Conservation (phyloP, 2,329 filamentous ascomycete species). For the Dothistroma pini region DNA sequence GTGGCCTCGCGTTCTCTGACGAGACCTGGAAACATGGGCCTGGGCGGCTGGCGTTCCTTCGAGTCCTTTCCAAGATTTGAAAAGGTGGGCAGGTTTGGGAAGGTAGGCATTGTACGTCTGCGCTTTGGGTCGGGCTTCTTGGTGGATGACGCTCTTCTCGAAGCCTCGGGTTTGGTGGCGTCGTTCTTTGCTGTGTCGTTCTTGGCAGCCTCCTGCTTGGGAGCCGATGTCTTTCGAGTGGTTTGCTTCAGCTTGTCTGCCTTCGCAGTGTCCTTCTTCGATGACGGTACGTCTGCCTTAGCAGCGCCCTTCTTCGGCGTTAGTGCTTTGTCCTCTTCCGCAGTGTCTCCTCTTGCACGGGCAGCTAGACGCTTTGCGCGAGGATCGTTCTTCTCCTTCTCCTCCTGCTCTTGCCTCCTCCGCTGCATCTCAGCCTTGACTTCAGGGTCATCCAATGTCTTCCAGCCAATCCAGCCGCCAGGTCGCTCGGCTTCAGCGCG, state of each 20-base stretch:
- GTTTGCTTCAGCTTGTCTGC: not conserved
- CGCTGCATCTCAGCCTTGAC: slow-evolving; percentile 27
- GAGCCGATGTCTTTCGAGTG: not conserved
- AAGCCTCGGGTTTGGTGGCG: not conserved
- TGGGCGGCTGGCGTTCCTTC: not conserved
- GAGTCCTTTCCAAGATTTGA: not conserved
- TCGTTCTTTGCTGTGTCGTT: not conserved
- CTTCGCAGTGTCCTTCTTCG: not conserved
- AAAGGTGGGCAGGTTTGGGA: not conserved
- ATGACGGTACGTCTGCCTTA: not conserved
- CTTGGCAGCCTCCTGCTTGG: not conserved
- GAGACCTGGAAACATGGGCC: slow-evolving; percentile 1
- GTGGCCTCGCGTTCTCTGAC: slow-evolving; percentile 4
- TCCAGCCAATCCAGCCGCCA: slow-evolving; percentile 32
- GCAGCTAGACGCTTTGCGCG: slow-evolving; percentile 29
- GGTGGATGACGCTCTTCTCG: slow-evolving; percentile 3
- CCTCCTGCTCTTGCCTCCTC: slow-evolving; percentile 29
- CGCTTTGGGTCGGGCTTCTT: slow-evolving; percentile 16
- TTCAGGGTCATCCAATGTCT: slow-evolving; percentile 30
- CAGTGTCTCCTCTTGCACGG: slow-evolving; percentile 7
- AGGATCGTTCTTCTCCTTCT: slow-evolving; percentile 28
- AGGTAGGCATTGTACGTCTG: slow-evolving; percentile 8
- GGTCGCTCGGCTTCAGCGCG: slow-evolving; percentile 26
- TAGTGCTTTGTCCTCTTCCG: slow-evolving; percentile 1
- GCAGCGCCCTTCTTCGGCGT: not conserved